Evolutionary conservation across 345 rosid genomes (phyloP), one percentile per base, ranked within the genome.

Genomic region (Eucalyptus camaldulensis): DNA sequence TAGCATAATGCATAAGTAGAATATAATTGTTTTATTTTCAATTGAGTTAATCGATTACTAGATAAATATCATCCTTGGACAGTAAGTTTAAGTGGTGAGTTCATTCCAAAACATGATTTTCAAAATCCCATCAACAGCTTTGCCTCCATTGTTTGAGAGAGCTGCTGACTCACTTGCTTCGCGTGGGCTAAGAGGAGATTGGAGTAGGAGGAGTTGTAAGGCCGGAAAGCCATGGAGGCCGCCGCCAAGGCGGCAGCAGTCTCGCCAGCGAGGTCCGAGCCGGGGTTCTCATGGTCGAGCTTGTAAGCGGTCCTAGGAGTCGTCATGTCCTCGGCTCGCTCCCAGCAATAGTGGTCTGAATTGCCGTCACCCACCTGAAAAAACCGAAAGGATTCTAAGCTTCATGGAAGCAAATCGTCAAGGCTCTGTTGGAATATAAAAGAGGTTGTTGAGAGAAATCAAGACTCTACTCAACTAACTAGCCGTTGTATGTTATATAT

Each of bases 291-390:
- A 31, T 89, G 89, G 88, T 97, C 98, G 44, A 97, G 90, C 92
- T 94, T 96, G 91, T 93, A 96, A 72, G 97, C 97, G 7, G 94
- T 92, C 88, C 99, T 93, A 43, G 97, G 93, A 87, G 98, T 97
- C 81, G 97, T 96, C 99, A 97, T 96, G 92, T 97, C 99, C 89
- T 97, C 99, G 0, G 98, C 92, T 16, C 99, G 88, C 92, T 96
- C 95, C 99, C 99, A 96, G 87, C 99, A 97, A 54, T 93, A 95
- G 88, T 97, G 99, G 81, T 97, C 99, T 2, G 98, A 95, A 53
- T 94, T 92, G 9, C 99, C 99, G 90, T 96, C 98, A 7, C 99
- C 99, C 40, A 95, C 95, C 96, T 94, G 91, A 33, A 88, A 21
- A 29, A 29, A 24, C 29, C 45, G 6, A 31, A 86, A 4, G 22